Base-by-base conservation (phyloP, 495 filamentous ascomycete genomes). In the Xylaria intraflava region DNA sequence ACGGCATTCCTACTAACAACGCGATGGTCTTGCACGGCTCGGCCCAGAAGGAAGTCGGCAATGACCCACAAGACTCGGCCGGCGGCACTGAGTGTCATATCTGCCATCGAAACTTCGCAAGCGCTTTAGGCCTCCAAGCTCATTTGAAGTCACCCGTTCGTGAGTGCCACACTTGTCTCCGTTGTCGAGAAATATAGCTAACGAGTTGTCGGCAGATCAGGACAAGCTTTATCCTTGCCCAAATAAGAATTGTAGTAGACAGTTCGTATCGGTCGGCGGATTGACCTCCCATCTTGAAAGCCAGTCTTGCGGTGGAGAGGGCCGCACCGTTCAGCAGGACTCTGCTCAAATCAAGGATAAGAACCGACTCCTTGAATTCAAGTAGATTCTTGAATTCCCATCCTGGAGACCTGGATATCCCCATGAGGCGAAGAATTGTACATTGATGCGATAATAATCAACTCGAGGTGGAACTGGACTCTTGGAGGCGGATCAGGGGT, bases 281-380 rank as follows among this genome's bases (percentile, higher is more conserved):
- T 42, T 81, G 24, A 78, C 79, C 60, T 75, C 72, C 55, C 78
- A 80, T 52, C 58, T 80, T 12, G 79, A 82, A 58, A 81, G 76
- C 61, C 78, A 80, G 59, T 56, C 60, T 1, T 83, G 79, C 57
- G 54, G 53, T n/a, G n/a, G n/a, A n/a, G n/a, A n/a, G n/a, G n/a
- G n/a, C n/a, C n/a, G n/a, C n/a, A n/a, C n/a, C n/a, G n/a, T n/a
- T n/a, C n/a, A n/a, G n/a, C n/a, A n/a, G n/a, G n/a, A n/a, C n/a
- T n/a, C n/a, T n/a, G n/a, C n/a, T n/a, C n/a, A n/a, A n/a, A n/a
- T n/a, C n/a, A n/a, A n/a, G n/a, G n/a, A n/a, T n/a, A n/a, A n/a
- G n/a, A n/a, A n/a, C n/a, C n/a, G n/a, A n/a, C n/a, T n/a, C n/a
- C n/a, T n/a, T n/a, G n/a, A n/a, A n/a, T n/a, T n/a, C n/a, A n/a